phyloP scores from a whole-genome alignment of 148 eudicot species.

The Silene latifolia region DNA sequence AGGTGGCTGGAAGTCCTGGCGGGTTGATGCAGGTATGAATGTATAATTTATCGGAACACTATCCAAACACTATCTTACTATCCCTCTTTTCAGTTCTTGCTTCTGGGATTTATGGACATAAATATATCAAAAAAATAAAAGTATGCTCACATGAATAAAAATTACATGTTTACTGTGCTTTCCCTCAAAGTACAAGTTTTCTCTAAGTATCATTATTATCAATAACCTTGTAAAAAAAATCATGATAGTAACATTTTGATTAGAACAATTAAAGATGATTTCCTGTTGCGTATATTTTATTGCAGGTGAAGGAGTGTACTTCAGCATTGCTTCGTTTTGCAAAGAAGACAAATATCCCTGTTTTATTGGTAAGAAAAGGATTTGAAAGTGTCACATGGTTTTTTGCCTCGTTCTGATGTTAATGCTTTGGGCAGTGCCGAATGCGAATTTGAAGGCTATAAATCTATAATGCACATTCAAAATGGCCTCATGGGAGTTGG shows the following conservation, averaged over 20 bases:
- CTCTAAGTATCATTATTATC: background rate
- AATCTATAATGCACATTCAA: no score
- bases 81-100: background rate
- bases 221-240: no score
- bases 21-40: conserved; percentile 62
- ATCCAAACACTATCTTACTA: background rate
- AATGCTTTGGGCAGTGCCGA: no score
- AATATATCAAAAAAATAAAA: no score
- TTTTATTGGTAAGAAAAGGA: conserved; percentile 61
- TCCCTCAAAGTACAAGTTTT: background rate
- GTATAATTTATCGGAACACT: background rate
- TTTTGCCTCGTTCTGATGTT: background rate
- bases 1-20: conserved; percentile 85
- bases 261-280: background rate
- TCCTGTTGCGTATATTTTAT: conserved; percentile 9
- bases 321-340: conserved; percentile 90
- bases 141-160: background rate
- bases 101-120: background rate
- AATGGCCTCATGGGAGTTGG: no score
- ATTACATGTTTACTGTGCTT: background rate
- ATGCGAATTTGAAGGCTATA: no score
- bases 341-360: conserved; percentile 80
- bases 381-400: background rate
- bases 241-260: conserved; percentile 11
- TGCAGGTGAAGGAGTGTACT: conserved; percentile 94